These are phyloP conservation scores for Potentilla sterilis DNA, from an alignment of 306 rosid species.

Conservation along the genomic window DNA sequence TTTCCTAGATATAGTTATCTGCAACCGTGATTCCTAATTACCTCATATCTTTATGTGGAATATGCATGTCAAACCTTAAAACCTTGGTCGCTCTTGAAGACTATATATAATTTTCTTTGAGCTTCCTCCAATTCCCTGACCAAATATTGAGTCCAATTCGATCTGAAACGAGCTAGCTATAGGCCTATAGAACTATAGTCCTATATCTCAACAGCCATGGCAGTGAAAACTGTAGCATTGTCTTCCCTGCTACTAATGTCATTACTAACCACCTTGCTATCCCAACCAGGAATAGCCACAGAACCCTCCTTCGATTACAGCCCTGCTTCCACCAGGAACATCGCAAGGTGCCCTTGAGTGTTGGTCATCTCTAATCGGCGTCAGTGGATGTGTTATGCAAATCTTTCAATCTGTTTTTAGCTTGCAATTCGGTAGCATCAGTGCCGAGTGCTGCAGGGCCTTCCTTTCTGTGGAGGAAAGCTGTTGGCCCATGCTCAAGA, in stretches of 20 bases:
- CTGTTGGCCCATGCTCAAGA: slow-evolving; percentile 13
- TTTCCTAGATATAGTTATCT: no score
- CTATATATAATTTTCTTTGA: not conserved
- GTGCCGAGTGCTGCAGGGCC: not conserved
- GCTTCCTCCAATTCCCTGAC: not conserved
- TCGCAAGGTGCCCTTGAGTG: not conserved
- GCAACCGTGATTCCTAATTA: not conserved
- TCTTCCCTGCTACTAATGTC: not conserved
- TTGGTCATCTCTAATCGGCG: not conserved
- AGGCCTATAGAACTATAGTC: no score
- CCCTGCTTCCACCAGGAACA: not conserved
- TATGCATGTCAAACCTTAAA: not conserved
- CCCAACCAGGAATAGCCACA: not conserved
- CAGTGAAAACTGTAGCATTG: not conserved
- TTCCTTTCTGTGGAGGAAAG: not conserved
- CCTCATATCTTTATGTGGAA: not conserved
- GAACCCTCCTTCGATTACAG: not conserved
- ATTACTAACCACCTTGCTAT: not conserved
- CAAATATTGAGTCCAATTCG: not conserved
- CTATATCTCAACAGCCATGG: not conserved
- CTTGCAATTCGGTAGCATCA: not conserved
- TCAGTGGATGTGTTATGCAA: not conserved
- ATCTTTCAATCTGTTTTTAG: not conserved
- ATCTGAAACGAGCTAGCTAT: not conserved
- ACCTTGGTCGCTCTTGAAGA: not conserved